Base-by-base conservation (phyloP, 768 basidiomycete genomes). In the Mycena maculata region DNA sequence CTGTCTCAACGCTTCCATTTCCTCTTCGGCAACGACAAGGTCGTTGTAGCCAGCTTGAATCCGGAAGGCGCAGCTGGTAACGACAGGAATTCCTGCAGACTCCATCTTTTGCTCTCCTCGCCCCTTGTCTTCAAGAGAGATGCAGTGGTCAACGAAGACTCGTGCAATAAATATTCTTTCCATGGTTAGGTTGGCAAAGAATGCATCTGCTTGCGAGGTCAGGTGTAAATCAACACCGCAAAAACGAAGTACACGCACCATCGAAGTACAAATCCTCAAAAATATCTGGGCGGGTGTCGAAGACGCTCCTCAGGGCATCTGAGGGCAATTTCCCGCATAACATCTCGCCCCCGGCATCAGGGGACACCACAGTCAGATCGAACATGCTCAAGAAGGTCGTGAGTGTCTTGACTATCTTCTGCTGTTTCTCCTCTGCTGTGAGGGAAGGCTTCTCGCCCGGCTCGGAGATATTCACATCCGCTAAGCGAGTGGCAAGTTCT, bases 161-260 rank as follows among this genome's bases (percentile, higher is more conserved):
- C 96, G 89, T 0, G 88, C 91, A 20, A 98, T 85, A 74, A 96
- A 93, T 0, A 91, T 90, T 45, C 84, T 89, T 73, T 94, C 92
- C 0, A 93, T 89, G 0, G 89, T 90, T 22, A 96, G 77, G 1
- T 79, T 68, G 0, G 76, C 75, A 93, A 95, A 98, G 76, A 87
- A 98, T 0, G 76, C 74, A 30, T 91, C 96, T 95, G 71, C 39
- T 27, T 60, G 38, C 48, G 54, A 27, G 52, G 30, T 53, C 23
- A 16, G 23, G 20, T 27, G 20, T 20, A 31, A 53, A 36, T 13
- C 13, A 2, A 33, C 44, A 44, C 15, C 30, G 13, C 31, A 33
- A 22, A 31, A 57, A 55, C 39, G 52, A 9, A 23, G 20, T 0
- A 44, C 22, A 77, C 86, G 54, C 68, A 93, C 94, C 90, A 48